Percentiles rank a stretch among this genome's conserved stretches.
These are phyloP conservation scores for Discostella stelligeroides DNA, from an alignment of 108 stramenopile genomes.

Conservation along the genomic window DNA sequence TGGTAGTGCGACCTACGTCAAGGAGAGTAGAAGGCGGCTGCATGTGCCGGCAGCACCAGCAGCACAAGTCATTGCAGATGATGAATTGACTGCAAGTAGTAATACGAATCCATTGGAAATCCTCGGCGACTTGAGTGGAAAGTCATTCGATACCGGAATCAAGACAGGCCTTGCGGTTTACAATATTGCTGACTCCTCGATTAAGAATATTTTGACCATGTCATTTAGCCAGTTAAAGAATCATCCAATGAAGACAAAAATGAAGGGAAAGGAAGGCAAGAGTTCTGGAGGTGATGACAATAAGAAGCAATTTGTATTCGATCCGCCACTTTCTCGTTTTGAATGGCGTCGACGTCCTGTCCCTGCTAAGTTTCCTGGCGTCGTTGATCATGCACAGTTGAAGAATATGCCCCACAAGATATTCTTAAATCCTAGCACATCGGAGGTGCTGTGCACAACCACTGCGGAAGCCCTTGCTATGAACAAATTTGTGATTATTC, in stretches of 20 bases:
- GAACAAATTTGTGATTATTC: slow-evolving; percentile 90
- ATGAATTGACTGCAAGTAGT: not conserved
- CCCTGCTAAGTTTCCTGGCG: slow-evolving; percentile 82
- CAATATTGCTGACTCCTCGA: slow-evolving; percentile 52
- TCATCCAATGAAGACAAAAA: not conserved
- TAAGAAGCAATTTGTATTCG: slow-evolving; percentile 53
- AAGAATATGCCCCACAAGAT: slow-evolving; percentile 79
- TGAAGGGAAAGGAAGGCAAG: slow-evolving; percentile 21
- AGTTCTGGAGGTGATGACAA: slow-evolving; percentile 6
- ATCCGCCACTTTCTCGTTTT: slow-evolving; percentile 71
- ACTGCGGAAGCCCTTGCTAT: slow-evolving; percentile 96
- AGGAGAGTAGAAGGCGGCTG: slow-evolving; percentile 29
- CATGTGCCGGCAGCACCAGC: not conserved
- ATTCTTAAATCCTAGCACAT: slow-evolving; percentile 88
- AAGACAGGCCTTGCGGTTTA: slow-evolving; percentile 48
- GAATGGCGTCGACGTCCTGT: slow-evolving; percentile 69
- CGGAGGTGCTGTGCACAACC: slow-evolving; percentile 95
- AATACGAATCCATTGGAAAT: slow-evolving; percentile 44
- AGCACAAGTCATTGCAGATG: not conserved
- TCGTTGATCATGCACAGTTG: slow-evolving; percentile 87
- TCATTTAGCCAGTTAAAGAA: slow-evolving; percentile 42
- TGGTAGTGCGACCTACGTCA: slow-evolving; percentile 32
- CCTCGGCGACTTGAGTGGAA: slow-evolving; percentile 49
- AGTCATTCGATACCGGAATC: slow-evolving; percentile 49
- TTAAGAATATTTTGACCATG: slow-evolving; percentile 49